Base-by-base conservation (phyloP, 441 rosid genomes). In the Adansonia madagascariensis region DNA sequence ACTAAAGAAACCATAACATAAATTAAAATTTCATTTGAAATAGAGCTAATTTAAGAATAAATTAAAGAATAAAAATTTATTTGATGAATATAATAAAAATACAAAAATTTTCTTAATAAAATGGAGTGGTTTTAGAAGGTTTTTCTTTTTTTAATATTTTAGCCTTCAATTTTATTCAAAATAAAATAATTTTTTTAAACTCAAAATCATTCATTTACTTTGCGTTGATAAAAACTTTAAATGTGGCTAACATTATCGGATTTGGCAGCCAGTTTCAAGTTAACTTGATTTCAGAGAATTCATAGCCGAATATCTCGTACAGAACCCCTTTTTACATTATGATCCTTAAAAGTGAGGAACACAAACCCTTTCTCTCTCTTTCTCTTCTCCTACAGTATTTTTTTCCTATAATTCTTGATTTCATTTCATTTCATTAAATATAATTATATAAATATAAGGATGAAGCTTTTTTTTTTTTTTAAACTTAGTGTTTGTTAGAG, bases 401-500 rank as follows among this genome's bases (percentile, higher is more conserved):
- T 31, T 62, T 62, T 6, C 4, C 4, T 1, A 27, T 27, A 22
- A 60, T 60, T 60, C 39, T 60, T 59, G 63, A 7, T 59, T 57
- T 18, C 62, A 20, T 20, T 53, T 53, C 57, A n/a, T 43, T 4
- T 53, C 4, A 27, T 27, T 27, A 27, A 0, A 27, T 27, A 27
- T 27, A 27, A 27, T 27, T 0, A 56, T 18, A 8, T 22, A 9
- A 4, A 20, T 18, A 9, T 8, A 57, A 20, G 22, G 31, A 20
- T 57, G 31, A 8, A 18, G 10, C 5, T 8, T 57, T 6, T 20
- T 17, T 7, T n/a, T 46, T 11, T 70, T 20, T 12, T 6, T 46
- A 12, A 22, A 22, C 18, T 4, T 65, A 81, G 86, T 67, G 67
- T 8, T 77, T 79, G 78, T 47, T 81, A 17, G 80, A 79, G 17